Evolutionary conservation across 2,329 filamentous ascomycete species (phyloP), one percentile per base, ranked within the genome.

Genomic region (Spiromastix sp.): DNA sequence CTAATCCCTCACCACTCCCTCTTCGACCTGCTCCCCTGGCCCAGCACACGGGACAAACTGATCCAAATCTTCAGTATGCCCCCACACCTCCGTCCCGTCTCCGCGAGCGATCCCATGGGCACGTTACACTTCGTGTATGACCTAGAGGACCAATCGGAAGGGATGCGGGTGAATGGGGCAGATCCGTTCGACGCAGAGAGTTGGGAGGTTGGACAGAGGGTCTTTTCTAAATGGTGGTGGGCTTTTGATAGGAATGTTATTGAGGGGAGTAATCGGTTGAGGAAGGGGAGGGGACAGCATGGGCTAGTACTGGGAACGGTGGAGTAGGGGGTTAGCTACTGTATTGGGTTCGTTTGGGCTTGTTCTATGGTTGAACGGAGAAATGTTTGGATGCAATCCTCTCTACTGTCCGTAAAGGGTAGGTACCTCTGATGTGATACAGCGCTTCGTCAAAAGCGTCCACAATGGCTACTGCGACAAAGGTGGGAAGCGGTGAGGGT

Each of bases 181-280:
- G 67, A 74, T 41, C 66, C 70, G 13, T 70, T 66, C 41, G 60
- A 70, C 32, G 54, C 61, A 4, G 48, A 50, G 16, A 60, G 57
- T 19, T 78, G 72, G 72, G 73, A 78, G 49, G 61, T 77, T 9
- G 72, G 72, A 1, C 70, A 76, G 50, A 47, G 64, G n/a, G 52
- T 76, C 15, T 76, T 75, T 50, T 63, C 68, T 50, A 61, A 66
- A 26, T 77, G 73, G 73, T 78, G 71, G 71, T 77, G 73, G 53
- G 52, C 72, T 22, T 70, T 77, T 47, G 72, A 77, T 45, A 49
- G 60, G 6, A 56, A 59, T 8, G 63, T 76, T 11, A 52, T 77
- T n/a, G 63, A 67, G 29, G 62, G 61, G 34, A 72, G 70, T 46
- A 76, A 77, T 50, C 54, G 60, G 33, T 63, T 64, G 61, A 60